phyloP scores from a whole-genome alignment of 225 moss, liverwort and hornwort genomes.

The Antitrichia curtipendula region DNA sequence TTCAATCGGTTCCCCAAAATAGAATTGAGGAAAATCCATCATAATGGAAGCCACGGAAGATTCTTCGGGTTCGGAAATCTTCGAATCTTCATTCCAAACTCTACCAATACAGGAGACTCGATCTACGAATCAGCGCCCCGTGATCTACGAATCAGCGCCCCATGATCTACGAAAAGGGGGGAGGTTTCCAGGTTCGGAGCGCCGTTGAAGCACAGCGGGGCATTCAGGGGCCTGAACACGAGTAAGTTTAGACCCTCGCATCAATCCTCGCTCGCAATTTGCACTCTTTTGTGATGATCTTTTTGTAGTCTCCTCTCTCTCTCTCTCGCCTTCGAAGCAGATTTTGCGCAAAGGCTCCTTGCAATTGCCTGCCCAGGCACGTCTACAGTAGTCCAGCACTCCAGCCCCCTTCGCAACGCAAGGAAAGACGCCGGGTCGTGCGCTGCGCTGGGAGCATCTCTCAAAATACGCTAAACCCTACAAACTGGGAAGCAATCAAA shows the following conservation, averaged over 20 bases:
- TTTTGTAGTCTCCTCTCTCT: too few species aligned
- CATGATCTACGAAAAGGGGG: neutral
- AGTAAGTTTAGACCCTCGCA: too few species aligned
- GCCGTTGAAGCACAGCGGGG: neutral
- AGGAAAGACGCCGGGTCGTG: neutral
- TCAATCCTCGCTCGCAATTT: too few species aligned
- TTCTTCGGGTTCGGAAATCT: neutral
- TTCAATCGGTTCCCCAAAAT: neutral
- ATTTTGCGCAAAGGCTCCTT: neutral
- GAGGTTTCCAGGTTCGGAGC: neutral
- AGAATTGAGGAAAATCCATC: neutral
- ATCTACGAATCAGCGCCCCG: neutral
- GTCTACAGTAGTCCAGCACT: too few species aligned
- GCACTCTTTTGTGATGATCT: too few species aligned
- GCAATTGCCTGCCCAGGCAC: neutral
- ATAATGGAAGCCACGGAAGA: neutral
- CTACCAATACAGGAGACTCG: too few species aligned
- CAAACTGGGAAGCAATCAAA: neutral
- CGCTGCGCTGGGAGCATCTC: neutral
- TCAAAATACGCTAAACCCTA: neutral
- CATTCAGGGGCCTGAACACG: neutral
- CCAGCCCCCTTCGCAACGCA: neutral
- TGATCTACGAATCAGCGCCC: neutral
- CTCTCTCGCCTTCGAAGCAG: neutral
- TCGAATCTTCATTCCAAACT: rapidly evolving